Base-by-base conservation (phyloP, 371 early-diverging fungal genomes). In the Apophysomyces sp. region DNA sequence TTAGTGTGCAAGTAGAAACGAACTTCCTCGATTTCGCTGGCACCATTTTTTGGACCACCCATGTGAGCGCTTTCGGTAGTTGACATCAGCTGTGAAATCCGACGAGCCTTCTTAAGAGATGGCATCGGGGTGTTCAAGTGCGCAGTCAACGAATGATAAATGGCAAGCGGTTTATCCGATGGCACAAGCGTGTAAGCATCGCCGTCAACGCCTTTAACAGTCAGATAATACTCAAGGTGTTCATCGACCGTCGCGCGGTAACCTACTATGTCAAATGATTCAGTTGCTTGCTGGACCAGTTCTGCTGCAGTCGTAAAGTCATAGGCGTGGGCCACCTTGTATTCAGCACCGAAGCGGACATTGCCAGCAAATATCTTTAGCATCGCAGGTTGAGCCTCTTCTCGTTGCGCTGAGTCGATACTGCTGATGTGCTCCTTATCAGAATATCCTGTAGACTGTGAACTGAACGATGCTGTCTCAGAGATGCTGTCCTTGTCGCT, bases 91-190 rank as follows among this genome's bases (percentile, higher is more conserved):
- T 73, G 74, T 2, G 82, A 82, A 8, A 82, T 82, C 24, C 82
- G 77, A 36, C 77, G 66, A 5, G 79, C 79, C 29, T 78, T 77
- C 49, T 72, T 79, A 29, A 72, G 52, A 0, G 76, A 76, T 6
- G 84, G 84, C 72, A 83, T 66, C 0, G 84, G 84, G 12, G 78
- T 80, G 7, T 75, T 83, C 40, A 80, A 62, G 61, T 79, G 80
- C 2, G 70, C 71, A 2, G 76, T 83, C 26, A 83, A 66, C 9
- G 84, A 78, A 39, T 77, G 74, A 44, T 79, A 83, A 30, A 83
- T 83, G n/a, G 80, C 58, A 55, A 83, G 69, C 0, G 84, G 84
- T 58, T 77, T 72, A 41, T 83, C 84, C 27, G 73, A 68, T 0
- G 81, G 73, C 6, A 74, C 72, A 30, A 83, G 67, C 8, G 81